Evolutionary conservation across 2,329 filamentous ascomycete genomes (phyloP).

Genomic region (Pestalotiopsis sp.): DNA sequence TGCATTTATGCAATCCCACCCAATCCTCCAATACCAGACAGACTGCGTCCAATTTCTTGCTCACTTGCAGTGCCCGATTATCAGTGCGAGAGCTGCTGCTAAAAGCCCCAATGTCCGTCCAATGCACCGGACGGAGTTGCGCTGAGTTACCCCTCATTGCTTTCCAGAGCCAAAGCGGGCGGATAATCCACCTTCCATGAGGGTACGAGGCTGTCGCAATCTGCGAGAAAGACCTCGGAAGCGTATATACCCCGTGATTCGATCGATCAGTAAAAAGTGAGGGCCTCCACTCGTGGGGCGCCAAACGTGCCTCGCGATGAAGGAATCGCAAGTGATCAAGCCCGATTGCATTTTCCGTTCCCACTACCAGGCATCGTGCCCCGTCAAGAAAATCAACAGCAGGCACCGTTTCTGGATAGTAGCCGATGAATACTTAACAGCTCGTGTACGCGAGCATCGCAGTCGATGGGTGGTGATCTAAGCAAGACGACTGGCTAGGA

Average conservation of each 20-base stretch:
- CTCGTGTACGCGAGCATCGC: neutral
- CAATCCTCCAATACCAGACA: neutral
- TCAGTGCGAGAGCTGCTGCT: neutral
- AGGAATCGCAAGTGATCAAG: neutral
- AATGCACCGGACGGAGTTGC: neutral
- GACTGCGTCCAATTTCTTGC: neutral
- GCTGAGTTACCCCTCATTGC: neutral
- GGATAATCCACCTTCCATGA: neutral
- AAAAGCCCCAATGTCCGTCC: neutral
- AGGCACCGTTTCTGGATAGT: neutral
- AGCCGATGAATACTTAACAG: neutral
- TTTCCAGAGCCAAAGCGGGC: neutral
- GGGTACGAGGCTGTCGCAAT: neutral
- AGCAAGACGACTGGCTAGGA: neutral
- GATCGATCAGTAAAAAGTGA: neutral
- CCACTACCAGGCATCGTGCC: neutral
- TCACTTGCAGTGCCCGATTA: neutral
- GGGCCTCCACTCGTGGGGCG: neutral
- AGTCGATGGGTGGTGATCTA: neutral
- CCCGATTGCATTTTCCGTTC: neutral
- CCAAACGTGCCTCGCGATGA: neutral
- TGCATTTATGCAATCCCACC: neutral
- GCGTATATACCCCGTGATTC: neutral
- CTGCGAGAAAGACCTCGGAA: neutral
- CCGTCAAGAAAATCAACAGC: neutral